phyloP scores from a whole-genome alignment of 306 rosid genomes.

The Parietaria judaica region DNA sequence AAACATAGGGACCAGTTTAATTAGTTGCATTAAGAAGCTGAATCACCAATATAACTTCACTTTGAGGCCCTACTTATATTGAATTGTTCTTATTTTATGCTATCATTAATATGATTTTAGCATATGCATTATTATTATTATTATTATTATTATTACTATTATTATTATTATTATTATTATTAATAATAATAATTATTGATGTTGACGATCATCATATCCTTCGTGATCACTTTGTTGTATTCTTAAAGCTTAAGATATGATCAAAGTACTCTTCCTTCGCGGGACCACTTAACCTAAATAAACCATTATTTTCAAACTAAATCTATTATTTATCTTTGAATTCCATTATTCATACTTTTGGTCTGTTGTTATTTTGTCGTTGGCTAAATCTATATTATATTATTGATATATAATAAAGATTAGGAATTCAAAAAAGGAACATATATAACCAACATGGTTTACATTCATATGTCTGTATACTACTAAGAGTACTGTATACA shows the following conservation, averaged over 20 bases:
- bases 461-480: neutral
- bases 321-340: too few relatives aligned
- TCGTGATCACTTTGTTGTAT: neutral
- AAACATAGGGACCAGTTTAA: too few relatives aligned
- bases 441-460: neutral
- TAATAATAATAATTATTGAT: too few relatives aligned
- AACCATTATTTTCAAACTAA: neutral
- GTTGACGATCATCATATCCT: too few relatives aligned
- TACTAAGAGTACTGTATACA: too few relatives aligned
- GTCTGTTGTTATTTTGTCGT: conserved; percentile 8
- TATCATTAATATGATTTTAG: too few relatives aligned
- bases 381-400: neutral
- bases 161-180: too few relatives aligned
- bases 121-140: too few relatives aligned
- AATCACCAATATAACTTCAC: neutral
- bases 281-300: conserved; percentile 6
- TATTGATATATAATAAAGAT: too few relatives aligned
- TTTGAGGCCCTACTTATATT: neutral
- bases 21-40: neutral
- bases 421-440: conserved; percentile 4
- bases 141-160: too few relatives aligned
- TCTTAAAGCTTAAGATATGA: conserved; percentile 1
- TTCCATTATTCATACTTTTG: conserved; percentile 1
- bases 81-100: neutral
- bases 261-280: neutral